phyloP scores from a whole-genome alignment of 306 rosid species.

The Prinsepia uniflora region DNA sequence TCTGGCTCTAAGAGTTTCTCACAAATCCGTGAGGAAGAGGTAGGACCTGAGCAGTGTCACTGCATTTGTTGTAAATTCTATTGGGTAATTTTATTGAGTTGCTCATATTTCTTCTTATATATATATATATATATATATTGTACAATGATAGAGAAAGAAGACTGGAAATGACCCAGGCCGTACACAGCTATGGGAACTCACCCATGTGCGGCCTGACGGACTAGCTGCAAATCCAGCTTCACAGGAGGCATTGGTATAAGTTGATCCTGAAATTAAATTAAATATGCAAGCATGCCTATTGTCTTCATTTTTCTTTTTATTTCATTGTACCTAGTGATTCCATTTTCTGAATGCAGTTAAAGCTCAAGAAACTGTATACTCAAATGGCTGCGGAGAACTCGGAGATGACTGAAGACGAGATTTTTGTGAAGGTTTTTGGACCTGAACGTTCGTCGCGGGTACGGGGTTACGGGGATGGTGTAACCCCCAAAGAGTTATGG shows the following conservation, averaged over 20 bases:
- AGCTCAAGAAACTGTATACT: not conserved
- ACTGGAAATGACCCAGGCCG: conserved; percentile 4
- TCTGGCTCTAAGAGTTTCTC: conserved; percentile 7
- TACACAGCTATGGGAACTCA: not conserved
- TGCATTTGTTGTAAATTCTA: not conserved
- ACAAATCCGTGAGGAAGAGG: not conserved
- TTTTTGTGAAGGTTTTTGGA: conserved; percentile 5
- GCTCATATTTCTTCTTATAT: not conserved
- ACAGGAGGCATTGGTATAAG: conserved; percentile 10
- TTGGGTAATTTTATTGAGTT: not conserved
- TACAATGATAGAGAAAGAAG: not conserved
- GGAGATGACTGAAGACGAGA: conserved; percentile 7
- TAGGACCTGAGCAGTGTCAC: not conserved
- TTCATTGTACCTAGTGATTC: not conserved
- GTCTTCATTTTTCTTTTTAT: not conserved
- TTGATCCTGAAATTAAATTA: not conserved
- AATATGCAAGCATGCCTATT: not conserved
- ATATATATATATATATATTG: not conserved
- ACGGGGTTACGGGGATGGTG: conserved; percentile 6
- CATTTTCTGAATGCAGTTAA: conserved; percentile 2
- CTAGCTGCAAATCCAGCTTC: conserved; percentile 7
- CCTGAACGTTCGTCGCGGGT: not conserved
- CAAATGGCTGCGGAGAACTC: not conserved
- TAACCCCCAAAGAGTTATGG: not conserved
- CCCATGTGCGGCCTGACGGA: conserved; percentile 5